phyloP scores from a whole-genome alignment of 345 rosid species.

The Ricinus communis region DNA sequence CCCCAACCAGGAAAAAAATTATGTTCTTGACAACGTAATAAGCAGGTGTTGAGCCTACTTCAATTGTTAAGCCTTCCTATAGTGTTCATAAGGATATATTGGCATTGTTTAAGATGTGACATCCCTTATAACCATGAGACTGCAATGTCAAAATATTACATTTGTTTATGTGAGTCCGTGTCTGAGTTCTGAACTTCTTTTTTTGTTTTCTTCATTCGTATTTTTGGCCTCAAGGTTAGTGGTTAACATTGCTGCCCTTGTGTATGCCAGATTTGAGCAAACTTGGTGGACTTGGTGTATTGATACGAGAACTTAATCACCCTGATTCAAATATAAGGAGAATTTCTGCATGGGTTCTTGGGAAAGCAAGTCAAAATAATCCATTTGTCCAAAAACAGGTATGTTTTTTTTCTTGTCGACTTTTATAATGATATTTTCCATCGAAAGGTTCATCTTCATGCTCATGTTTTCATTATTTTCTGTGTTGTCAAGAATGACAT shows the following conservation, averaged over 20 bases:
- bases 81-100: background rate
- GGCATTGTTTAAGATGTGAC: background rate
- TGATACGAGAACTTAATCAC: conserved; percentile 62
- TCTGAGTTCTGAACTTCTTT: background rate
- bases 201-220: background rate
- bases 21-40: background rate
- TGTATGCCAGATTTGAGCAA: conserved; percentile 65
- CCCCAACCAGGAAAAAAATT: background rate
- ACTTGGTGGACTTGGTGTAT: conserved; percentile 66
- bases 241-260: background rate
- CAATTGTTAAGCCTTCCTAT: background rate
- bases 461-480: background rate
- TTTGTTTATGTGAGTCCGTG: background rate
- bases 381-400: conserved; percentile 83
- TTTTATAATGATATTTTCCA: background rate
- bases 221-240: background rate
- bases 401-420: background rate
- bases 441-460: background rate
- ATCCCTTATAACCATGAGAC: background rate
- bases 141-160: background rate
- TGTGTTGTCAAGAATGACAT: background rate
- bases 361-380: conserved; percentile 90
- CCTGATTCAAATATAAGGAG: conserved; percentile 64
- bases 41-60: conserved; percentile 2
- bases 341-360: conserved; percentile 91